phyloP scores from a whole-genome alignment of 495 filamentous ascomycete genomes.

The Cudoniella acicularis region DNA sequence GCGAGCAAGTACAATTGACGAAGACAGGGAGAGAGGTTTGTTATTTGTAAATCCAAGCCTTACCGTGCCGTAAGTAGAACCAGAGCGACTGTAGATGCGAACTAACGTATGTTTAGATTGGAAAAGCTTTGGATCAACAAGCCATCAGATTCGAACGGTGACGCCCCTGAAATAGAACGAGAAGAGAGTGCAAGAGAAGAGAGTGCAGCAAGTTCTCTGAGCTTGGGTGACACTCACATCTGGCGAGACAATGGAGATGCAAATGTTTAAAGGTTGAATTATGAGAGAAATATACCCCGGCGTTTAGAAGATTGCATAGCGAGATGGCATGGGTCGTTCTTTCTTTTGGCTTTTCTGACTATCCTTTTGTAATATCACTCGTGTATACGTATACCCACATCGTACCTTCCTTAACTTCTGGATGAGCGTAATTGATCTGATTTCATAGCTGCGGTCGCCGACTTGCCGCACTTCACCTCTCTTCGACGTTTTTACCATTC shows the following conservation, averaged over 20 bases:
- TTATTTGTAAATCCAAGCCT: slow-evolving; percentile 74
- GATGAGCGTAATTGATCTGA: too few species aligned
- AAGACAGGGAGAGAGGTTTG: slow-evolving; percentile 59
- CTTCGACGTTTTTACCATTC: too few species aligned
- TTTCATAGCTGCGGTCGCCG: too few species aligned
- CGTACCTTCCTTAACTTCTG: not conserved
- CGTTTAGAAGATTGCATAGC: slow-evolving; percentile 2
- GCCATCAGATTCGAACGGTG: slow-evolving; percentile 10
- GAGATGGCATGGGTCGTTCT: not conserved
- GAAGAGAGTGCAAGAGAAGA: too few species aligned
- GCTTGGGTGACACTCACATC: slow-evolving; percentile 54
- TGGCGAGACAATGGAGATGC: slow-evolving; percentile 43
- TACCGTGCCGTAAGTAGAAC: slow-evolving; percentile 52
- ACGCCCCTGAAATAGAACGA: too few species aligned
- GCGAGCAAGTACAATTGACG: slow-evolving; percentile 56
- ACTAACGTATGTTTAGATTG: slow-evolving; percentile 30
- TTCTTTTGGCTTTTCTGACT: too few species aligned
- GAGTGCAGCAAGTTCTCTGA: slow-evolving; percentile 38
- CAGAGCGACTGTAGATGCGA: not conserved
- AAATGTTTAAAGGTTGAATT: slow-evolving; percentile 26
- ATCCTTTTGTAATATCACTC: slow-evolving; percentile 6
- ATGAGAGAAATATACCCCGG: not conserved
- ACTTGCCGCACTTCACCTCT: too few species aligned
- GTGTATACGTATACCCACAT: slow-evolving; percentile 3
- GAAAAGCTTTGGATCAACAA: slow-evolving; percentile 51